phyloP scores from a whole-genome alignment of 805 yeast species.

The Metschnikowia sp. region DNA sequence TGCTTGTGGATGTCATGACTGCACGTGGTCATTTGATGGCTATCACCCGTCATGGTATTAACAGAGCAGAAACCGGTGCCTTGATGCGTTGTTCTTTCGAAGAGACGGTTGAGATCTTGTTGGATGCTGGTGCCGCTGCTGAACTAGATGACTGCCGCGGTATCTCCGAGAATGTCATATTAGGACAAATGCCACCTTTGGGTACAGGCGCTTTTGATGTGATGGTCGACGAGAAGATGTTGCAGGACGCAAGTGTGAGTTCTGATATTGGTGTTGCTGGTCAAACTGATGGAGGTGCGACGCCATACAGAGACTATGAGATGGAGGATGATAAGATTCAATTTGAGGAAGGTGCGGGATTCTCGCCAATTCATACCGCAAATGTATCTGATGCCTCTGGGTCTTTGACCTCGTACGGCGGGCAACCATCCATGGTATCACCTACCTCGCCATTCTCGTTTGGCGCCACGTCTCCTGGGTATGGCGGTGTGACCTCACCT shows the following conservation, averaged over 20 bases:
- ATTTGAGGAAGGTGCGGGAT: slow-evolving; percentile 71
- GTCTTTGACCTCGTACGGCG: slow-evolving; percentile 87
- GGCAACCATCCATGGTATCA: slow-evolving; percentile 49
- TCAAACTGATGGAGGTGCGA: slow-evolving; percentile 68
- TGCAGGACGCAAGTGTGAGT: slow-evolving; percentile 57
- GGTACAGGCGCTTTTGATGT: slow-evolving; percentile 99
- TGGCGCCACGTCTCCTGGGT: slow-evolving; percentile 47
- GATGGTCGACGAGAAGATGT: slow-evolving; percentile 85
- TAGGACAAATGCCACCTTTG: slow-evolving; percentile 97
- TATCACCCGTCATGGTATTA: slow-evolving; percentile 98
- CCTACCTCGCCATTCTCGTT: slow-evolving; percentile 58
- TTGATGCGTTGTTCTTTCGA: slow-evolving; percentile 99
- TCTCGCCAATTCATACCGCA: slow-evolving; percentile 93
- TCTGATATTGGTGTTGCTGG: slow-evolving; percentile 34
- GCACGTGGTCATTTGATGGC: slow-evolving; percentile 98
- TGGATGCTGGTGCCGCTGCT: slow-evolving; percentile 98
- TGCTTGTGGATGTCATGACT: slow-evolving; percentile 97
- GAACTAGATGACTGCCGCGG: slow-evolving; percentile 98
- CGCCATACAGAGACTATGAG: slow-evolving; percentile 79
- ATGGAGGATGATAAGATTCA: slow-evolving; percentile 58
- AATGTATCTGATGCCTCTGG: slow-evolving; percentile 71
- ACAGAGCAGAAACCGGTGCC: slow-evolving; percentile 98
- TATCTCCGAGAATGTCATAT: slow-evolving; percentile 94
- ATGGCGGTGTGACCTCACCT: slow-evolving; percentile 51
- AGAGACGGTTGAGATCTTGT: slow-evolving; percentile 95